Base-by-base conservation (phyloP, 2,329 filamentous ascomycete species). In the Stachybotrys chartarum region DNA sequence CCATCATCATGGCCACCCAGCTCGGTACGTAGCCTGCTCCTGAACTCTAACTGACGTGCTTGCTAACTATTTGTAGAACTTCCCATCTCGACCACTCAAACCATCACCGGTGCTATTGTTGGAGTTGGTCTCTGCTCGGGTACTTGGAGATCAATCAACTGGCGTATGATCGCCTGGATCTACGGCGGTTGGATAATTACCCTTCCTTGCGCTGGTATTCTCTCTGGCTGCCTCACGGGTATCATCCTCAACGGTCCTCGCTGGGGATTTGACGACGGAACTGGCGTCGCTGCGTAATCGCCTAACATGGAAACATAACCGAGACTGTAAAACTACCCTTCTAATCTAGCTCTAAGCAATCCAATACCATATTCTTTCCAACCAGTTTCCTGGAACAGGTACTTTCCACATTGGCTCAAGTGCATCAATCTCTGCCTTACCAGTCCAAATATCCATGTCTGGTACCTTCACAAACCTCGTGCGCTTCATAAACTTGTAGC, bases 401-500 rank as follows among this genome's bases (percentile, higher is more conserved):
- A 70, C 68, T 14, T 63, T 64, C 72, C 72, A 74, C 3, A 66
- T 69, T 4, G 66, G 64, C 57, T 73, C 71, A 11, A 74, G 56
- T 1, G 66, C 54, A 58, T 74, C 71, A 57, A 73, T 64, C 57
- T 73, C 71, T 0, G 66, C 68, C 60, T 72, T 75, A 3, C 72
- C 72, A 16, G 69, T 72, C 72, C 72, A 74, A 0, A 74, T 55
- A 53, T 73, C 71, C 70, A 75, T 73, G 10, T 72, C 69, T 5
- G 62, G 57, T 1, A 72, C 45, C 51, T 65, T 64, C 4, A 74
- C 70, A 46, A 72, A 62, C 57, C 78, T 83, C 0, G 84, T 86
- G 63, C 75, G 77, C 69, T 87, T 85, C 54, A 83, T 61, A 8
- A 88, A 45, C 68, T 91, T 91, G 78, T 88, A 90, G 3, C 81